phyloP scores from a whole-genome alignment of 768 basidiomycete species.

The Mycena floridula region DNA sequence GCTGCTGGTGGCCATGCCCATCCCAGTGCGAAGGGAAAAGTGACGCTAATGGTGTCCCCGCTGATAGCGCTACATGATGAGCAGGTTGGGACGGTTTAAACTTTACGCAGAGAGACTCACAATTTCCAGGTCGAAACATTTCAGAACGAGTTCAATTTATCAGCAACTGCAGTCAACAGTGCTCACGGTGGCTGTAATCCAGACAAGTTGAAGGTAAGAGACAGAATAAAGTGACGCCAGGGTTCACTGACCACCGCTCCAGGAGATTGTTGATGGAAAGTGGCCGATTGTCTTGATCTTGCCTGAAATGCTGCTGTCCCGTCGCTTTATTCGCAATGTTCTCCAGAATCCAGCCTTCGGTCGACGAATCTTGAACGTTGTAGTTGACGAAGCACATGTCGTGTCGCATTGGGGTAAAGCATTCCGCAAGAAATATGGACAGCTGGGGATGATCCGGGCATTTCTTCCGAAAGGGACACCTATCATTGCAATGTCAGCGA shows the following conservation, averaged over 20 bases:
- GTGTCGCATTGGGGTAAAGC: no score
- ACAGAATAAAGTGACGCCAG: constrained; percentile 7
- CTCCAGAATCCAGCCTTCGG: no score
- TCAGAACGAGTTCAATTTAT: constrained; percentile 13
- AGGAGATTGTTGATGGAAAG: no score
- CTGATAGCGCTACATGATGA: constrained; percentile 20
- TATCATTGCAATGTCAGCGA: no score
- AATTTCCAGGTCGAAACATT: constrained; percentile 17
- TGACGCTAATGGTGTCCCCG: constrained; percentile 21
- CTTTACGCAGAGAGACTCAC: neutral
- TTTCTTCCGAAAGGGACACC: no score
- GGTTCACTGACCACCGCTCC: neutral
- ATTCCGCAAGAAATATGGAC: no score
- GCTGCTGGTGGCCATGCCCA: constrained; percentile 18
- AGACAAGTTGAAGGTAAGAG: neutral
- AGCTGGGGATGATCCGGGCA: no score
- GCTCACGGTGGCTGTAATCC: constrained; percentile 12
- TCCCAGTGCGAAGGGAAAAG: constrained; percentile 6
- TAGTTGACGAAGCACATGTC: no score
- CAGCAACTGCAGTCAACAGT: constrained; percentile 18
- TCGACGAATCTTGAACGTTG: no score
- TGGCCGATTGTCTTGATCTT: no score
- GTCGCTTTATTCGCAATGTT: no score
- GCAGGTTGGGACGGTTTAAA: constrained; percentile 10
- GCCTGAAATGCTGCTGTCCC: no score